Evolutionary conservation across 257 asterid species (phyloP).

Genomic region (Solanum lycopersicoides): DNA sequence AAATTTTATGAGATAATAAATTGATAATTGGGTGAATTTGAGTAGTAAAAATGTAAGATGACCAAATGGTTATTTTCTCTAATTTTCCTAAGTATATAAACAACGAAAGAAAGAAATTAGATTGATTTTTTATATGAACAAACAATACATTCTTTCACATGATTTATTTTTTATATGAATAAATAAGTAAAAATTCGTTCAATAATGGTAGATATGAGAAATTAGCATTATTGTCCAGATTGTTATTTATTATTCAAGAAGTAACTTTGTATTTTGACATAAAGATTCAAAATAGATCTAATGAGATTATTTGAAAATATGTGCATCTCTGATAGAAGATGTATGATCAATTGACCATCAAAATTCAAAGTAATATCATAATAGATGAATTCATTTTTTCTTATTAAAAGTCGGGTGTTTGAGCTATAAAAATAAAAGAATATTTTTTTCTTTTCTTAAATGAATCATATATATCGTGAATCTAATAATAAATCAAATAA

Average conservation of each 20-base stretch:
- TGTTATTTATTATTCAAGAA: background rate
- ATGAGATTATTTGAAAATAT: background rate
- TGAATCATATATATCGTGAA: background rate
- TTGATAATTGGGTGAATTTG: background rate
- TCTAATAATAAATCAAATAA: background rate
- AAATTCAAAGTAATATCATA: background rate
- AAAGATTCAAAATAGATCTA: background rate
- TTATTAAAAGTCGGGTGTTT: background rate
- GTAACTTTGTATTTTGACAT: background rate
- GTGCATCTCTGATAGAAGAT: background rate
- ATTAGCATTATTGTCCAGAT: background rate
- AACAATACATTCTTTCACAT: no score
- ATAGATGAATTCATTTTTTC: background rate
- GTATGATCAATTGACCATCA: background rate
- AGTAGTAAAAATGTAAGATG: background rate
- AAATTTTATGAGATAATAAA: background rate
- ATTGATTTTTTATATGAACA: no score
- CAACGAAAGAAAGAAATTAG: background rate
- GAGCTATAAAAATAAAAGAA: background rate
- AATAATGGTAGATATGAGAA: no score
- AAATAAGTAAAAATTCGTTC: background rate
- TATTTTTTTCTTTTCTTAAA: background rate
- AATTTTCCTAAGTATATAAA: no score
- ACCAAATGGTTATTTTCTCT: background rate
- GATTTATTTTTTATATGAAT: background rate